phyloP scores from a whole-genome alignment of 305 asterid genomes.

The Fraxinus baroniana region DNA sequence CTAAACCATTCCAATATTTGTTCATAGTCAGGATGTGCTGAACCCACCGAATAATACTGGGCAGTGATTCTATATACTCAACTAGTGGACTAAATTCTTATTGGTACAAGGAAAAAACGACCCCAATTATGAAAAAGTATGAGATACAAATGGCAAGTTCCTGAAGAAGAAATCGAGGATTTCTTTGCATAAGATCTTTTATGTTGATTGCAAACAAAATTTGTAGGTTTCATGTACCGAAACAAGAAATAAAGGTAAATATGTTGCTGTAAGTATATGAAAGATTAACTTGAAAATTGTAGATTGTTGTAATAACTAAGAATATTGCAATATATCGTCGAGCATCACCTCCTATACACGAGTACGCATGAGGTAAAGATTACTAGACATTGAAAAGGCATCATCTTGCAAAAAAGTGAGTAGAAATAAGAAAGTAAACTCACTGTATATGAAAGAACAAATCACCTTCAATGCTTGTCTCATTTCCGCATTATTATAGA shows the following conservation, averaged over 20 bases:
- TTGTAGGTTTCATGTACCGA: background rate
- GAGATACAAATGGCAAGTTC: conserved; percentile 18
- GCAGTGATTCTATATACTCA: conserved; percentile 15
- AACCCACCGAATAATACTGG: conserved; percentile 17
- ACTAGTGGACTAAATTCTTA: conserved; percentile 13
- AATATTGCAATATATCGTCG: background rate
- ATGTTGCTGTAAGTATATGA: background rate
- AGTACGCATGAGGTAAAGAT: background rate
- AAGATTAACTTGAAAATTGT: background rate
- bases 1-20: conserved; percentile 36
- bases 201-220: background rate
- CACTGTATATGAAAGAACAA: background rate
- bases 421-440: background rate
- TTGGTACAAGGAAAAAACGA: conserved; percentile 36
- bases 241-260: background rate
- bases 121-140: conserved; percentile 31
- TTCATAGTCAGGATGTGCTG: conserved; percentile 26
- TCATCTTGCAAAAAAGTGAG: background rate
- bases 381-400: background rate
- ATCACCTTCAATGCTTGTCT: background rate
- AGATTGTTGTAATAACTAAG: background rate
- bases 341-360: background rate
- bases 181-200: background rate
- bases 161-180: background rate
- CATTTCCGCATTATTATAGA: background rate